Percentiles rank a stretch among this genome's conserved stretches.
Conservation (phyloP, 2,329 filamentous ascomycete species). For the Graphiopsis chlorocephala region DNA sequence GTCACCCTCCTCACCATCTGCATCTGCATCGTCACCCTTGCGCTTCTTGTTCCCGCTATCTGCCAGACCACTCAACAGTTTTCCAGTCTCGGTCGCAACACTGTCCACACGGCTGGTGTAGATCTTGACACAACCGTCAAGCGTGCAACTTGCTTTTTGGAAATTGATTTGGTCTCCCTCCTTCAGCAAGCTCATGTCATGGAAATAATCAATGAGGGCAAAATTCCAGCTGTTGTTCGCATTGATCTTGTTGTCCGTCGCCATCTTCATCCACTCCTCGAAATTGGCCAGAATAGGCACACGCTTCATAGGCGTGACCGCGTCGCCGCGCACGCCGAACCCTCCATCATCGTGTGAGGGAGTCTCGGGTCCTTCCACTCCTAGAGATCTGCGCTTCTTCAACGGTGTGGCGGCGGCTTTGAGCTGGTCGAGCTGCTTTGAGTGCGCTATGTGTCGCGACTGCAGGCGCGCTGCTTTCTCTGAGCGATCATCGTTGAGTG, state of each 20-base stretch:
- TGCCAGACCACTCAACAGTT: slow-evolving; percentile 86
- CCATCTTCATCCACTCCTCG: slow-evolving; percentile 99
- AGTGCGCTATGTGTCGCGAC: slow-evolving; percentile 82
- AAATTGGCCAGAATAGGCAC: slow-evolving; percentile 96
- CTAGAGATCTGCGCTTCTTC: slow-evolving; percentile 45
- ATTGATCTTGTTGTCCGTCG: slow-evolving; percentile 96
- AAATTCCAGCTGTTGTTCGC: slow-evolving; percentile 99
- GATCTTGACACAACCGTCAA: slow-evolving; percentile 98
- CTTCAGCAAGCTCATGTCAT: slow-evolving; percentile 96
- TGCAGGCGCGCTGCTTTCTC: slow-evolving; percentile 88
- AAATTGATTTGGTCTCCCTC: slow-evolving; percentile 98
- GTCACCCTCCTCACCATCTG: slow-evolving; percentile 57
- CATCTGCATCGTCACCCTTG: slow-evolving; percentile 46
- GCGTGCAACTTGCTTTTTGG: slow-evolving; percentile 93
- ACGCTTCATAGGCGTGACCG: slow-evolving; percentile 92
- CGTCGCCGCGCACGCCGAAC: slow-evolving; percentile 64
- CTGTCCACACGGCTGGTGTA: slow-evolving; percentile 98
- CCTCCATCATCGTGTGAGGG: slow-evolving; percentile 55
- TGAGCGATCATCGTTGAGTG: slow-evolving; percentile 89
- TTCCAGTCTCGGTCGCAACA: slow-evolving; percentile 94
- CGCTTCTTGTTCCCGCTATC: slow-evolving; percentile 68
- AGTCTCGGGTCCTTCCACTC: slow-evolving; percentile 48
- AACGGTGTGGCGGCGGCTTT: slow-evolving; percentile 74
- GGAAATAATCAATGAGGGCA: slow-evolving; percentile 98
- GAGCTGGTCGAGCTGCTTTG: slow-evolving; percentile 88